Evolutionary conservation across 2,329 filamentous ascomycete species (phyloP).

Genomic region (Apiospora malaysiana): DNA sequence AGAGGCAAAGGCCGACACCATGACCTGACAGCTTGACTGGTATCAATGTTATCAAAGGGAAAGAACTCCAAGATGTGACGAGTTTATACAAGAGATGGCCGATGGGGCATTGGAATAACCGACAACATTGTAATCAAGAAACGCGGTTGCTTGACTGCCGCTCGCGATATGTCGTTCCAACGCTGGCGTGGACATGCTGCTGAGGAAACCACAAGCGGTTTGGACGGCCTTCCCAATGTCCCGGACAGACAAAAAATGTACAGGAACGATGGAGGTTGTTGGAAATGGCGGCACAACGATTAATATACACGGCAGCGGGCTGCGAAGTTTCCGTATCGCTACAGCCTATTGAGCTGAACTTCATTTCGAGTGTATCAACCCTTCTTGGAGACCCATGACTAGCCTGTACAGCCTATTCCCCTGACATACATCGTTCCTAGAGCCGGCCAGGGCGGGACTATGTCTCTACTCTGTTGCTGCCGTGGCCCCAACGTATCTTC

Average conservation of each 20-base stretch:
- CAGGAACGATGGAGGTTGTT: not conserved
- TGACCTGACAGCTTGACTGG: not conserved
- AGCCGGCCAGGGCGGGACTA: slow-evolving; percentile 25
- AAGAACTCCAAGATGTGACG: not conserved
- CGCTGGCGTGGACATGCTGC: not conserved
- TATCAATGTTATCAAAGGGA: no score
- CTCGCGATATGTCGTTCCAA: not conserved
- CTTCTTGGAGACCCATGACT: slow-evolving; percentile 23
- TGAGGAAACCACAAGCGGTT: not conserved
- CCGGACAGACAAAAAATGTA: not conserved
- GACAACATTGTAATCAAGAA: not conserved
- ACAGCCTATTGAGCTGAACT: not conserved
- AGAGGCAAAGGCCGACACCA: not conserved
- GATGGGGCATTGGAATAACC: not conserved
- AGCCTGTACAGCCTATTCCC: slow-evolving; percentile 4
- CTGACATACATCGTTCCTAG: not conserved
- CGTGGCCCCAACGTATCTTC: slow-evolving; percentile 28
- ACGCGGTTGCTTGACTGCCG: not conserved
- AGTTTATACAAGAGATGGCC: not conserved
- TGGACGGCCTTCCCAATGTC: not conserved
- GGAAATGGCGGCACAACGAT: not conserved
- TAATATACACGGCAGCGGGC: not conserved
- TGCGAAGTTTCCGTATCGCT: not conserved
- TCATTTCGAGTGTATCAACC: not conserved
- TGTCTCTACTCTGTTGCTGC: slow-evolving; percentile 46